These are phyloP conservation scores for Cantharellus cinnabarinus DNA, from an alignment of 768 basidiomycete species.

Conservation along the genomic window DNA sequence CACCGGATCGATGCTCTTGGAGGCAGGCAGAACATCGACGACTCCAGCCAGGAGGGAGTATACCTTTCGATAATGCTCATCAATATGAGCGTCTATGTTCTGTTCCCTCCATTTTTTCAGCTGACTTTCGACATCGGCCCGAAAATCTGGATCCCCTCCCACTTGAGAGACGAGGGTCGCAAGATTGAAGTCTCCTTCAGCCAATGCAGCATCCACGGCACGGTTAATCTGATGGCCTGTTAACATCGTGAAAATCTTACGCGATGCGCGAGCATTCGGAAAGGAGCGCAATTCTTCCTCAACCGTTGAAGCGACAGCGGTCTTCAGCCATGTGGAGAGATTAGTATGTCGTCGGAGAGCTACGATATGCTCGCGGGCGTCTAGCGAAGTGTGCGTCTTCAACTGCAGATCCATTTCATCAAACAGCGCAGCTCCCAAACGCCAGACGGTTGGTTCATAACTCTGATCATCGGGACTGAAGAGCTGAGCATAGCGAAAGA, in stretches of 20 bases:
- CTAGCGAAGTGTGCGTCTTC: constrained; percentile 30
- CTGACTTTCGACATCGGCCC: constrained; percentile 52
- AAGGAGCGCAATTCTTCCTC: constrained; percentile 47
- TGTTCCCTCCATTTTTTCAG: constrained; percentile 69
- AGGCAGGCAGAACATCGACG: constrained; percentile 32
- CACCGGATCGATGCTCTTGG: constrained; percentile 28
- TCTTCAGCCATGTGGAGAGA: constrained; percentile 69
- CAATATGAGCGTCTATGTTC: constrained; percentile 45
- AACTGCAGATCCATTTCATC: constrained; percentile 59
- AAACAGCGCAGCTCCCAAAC: constrained; percentile 76
- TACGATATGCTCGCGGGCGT: constrained; percentile 38
- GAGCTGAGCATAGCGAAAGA: constrained; percentile 53
- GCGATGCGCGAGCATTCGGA: constrained; percentile 24
- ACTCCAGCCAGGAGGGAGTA: constrained; percentile 74
- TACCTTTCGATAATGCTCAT: constrained; percentile 47
- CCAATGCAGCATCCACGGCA: constrained; percentile 54
- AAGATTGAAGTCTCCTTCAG: constrained; percentile 60
- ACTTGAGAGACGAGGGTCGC: constrained; percentile 80
- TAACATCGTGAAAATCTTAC: constrained; percentile 51
- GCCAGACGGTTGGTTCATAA: constrained; percentile 62
- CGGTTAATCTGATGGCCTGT: constrained; percentile 77
- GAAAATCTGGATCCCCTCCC: constrained; percentile 55
- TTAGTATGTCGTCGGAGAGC: constrained; percentile 56
- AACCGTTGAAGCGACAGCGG: constrained; percentile 44
- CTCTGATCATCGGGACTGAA: constrained; percentile 53